Evolutionary conservation across 202 grass and related monocot species (phyloP).

Genomic region (Eragrostis tef): DNA sequence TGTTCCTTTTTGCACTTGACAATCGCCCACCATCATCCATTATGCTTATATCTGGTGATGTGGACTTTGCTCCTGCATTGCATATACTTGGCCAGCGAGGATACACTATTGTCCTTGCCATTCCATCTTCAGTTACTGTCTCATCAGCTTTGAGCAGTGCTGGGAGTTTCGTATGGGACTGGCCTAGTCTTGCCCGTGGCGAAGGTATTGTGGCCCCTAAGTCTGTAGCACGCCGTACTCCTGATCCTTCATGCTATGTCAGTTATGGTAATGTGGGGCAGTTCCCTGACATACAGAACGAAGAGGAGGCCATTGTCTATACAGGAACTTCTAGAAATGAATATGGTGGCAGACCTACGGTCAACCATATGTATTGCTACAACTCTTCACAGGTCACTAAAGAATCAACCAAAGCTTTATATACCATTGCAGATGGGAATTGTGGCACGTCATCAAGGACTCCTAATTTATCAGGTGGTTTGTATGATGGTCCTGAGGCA

Average conservation of each 20-base stretch:
- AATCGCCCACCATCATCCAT: constrained; percentile 89
- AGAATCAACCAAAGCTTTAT: constrained; percentile 55
- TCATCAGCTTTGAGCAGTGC: constrained; percentile 83
- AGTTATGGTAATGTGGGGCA: constrained; percentile 43
- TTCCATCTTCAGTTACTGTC: constrained; percentile 80
- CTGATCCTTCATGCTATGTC: constrained; percentile 55
- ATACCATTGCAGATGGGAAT: constrained; percentile 51
- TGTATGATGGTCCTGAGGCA: constrained; percentile 50
- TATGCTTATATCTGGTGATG: constrained; percentile 94
- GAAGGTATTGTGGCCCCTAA: constrained; percentile 71
- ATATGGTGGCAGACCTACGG: constrained; percentile 42
- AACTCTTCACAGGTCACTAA: constrained; percentile 48
- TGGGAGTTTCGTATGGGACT: constrained; percentile 89
- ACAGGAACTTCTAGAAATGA: constrained; percentile 63
- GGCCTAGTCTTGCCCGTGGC: constrained; percentile 81
- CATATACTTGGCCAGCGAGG: constrained; percentile 97
- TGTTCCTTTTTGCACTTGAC: constrained; percentile 98
- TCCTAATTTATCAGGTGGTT: constrained; percentile 55
- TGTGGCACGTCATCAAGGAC: constrained; percentile 59
- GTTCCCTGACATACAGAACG: constrained; percentile 64
- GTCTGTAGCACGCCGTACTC: constrained; percentile 42
- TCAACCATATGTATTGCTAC: constrained; percentile 56
- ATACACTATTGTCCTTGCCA: constrained; percentile 85
- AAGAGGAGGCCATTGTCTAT: constrained; percentile 86
- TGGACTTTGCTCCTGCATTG: constrained; percentile 93